Conservation (phyloP, 345 rosid species). For the Populus nigra region DNA sequence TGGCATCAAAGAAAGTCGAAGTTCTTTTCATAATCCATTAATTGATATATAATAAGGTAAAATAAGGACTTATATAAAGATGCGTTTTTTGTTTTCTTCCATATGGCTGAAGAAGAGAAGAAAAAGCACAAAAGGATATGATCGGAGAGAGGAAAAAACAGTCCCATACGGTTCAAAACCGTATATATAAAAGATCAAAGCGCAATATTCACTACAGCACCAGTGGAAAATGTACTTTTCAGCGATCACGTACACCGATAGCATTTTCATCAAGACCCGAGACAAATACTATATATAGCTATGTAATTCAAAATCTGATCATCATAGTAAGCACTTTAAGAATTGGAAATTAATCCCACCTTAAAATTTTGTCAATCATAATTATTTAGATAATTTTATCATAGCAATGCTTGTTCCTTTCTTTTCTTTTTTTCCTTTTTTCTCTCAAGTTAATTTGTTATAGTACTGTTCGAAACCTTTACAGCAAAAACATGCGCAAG, state of each 20-base stretch:
- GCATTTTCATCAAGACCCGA: not conserved
- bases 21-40: too few relatives aligned
- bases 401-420: too few relatives aligned
- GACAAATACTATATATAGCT: too few relatives aligned
- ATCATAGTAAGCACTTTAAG: not conserved
- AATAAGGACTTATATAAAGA: too few relatives aligned
- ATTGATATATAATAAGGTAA: too few relatives aligned
- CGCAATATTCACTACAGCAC: not conserved
- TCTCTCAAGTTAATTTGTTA: too few relatives aligned
- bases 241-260: not conserved
- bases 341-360: not conserved
- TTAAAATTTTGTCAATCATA: not conserved
- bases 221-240: not conserved
- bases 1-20: too few relatives aligned
- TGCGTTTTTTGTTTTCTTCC: not conserved
- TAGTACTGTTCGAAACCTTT: not conserved
- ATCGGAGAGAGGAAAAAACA: not conserved
- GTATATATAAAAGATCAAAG: not conserved
- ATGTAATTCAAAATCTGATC: not conserved
- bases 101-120: not conserved
- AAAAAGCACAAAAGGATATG: not conserved
- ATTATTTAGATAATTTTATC: not conserved
- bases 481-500: not conserved
- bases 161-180: slow-evolving; percentile 25
- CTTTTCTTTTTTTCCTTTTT: too few relatives aligned